These are phyloP conservation scores for Chalciporus sphaerocephalus DNA, from an alignment of 768 basidiomycete species.

Conservation along the genomic window DNA sequence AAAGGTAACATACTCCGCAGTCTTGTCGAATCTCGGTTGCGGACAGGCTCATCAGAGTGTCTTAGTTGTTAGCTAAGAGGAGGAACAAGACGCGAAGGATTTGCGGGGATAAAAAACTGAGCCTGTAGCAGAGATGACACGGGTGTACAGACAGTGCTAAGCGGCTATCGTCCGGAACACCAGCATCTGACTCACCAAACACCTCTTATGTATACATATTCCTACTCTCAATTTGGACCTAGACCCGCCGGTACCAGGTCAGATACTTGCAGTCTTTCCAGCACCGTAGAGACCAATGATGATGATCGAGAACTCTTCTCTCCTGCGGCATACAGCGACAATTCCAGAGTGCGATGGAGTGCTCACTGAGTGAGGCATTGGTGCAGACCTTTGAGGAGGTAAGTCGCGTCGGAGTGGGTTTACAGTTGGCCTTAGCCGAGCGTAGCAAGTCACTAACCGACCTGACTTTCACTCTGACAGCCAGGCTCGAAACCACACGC, in stretches of 20 bases:
- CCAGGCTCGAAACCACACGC: too few relatives aligned
- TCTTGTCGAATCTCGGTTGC: constrained; percentile 88
- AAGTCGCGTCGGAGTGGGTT: constrained; percentile 60
- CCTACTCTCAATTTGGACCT: too few relatives aligned
- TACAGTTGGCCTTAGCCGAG: too few relatives aligned
- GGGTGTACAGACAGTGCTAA: too few relatives aligned
- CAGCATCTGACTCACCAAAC: constrained; percentile 63
- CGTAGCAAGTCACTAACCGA: too few relatives aligned
- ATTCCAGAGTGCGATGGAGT: not conserved
- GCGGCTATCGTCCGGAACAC: not conserved
- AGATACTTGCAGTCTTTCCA: constrained; percentile 86
- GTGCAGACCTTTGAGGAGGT: constrained; percentile 90
- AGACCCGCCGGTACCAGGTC: too few relatives aligned
- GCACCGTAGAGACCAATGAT: constrained; percentile 92
- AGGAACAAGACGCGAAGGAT: constrained; percentile 89
- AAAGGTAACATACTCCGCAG: constrained; percentile 83
- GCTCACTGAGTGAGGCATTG: constrained; percentile 79
- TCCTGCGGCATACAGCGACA: constrained; percentile 41
- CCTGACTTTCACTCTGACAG: too few relatives aligned
- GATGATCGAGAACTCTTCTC: constrained; percentile 88
- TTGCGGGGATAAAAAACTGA: constrained; percentile 84
- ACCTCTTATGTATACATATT: too few relatives aligned
- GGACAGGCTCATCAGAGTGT: constrained; percentile 71
- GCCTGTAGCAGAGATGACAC: constrained; percentile 40
- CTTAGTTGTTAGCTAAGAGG: constrained; percentile 95